Percentiles rank a stretch among this genome's conserved stretches.
Evolutionary conservation across 1,284 basidiomycete genomes (phyloP).

Genomic region (Ceratorhiza oryzae-sativae): DNA sequence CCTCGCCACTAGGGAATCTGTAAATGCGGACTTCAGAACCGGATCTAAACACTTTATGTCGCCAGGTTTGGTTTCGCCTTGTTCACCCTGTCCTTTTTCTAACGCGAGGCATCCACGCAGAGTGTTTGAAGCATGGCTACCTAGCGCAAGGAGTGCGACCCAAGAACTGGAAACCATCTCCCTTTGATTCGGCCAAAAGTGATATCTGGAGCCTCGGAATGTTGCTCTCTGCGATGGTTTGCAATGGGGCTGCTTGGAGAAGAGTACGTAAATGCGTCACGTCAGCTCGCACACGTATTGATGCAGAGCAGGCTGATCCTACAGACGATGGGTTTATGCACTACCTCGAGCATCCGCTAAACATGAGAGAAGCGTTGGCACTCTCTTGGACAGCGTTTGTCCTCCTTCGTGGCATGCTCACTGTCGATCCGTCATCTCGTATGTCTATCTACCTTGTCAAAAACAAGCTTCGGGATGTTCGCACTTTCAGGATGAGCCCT

Average conservation of each 20-base stretch:
- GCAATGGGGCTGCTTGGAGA: not conserved
- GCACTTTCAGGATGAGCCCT: constrained; percentile 1
- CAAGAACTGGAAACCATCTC: not conserved
- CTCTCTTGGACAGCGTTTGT: not conserved
- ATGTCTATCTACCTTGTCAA: not conserved
- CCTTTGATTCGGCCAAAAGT: constrained; percentile 1
- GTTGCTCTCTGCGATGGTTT: not conserved
- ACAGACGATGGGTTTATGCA: not conserved
- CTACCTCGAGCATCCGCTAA: not conserved
- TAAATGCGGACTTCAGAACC: not conserved
- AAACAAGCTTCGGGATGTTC: not conserved
- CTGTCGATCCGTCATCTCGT: not conserved
- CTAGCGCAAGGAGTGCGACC: not conserved
- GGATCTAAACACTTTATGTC: not conserved
- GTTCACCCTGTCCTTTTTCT: too few species aligned
- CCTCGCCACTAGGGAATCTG: not conserved
- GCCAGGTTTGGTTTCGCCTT: not conserved
- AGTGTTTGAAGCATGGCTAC: too few species aligned
- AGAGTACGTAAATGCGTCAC: not conserved
- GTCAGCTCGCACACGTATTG: not conserved
- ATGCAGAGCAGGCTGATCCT: too few species aligned
- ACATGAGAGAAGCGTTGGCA: not conserved
- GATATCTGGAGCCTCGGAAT: not conserved
- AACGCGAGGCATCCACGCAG: too few species aligned
- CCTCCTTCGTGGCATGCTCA: not conserved